Percentiles rank a stretch among this genome's conserved stretches.
phyloP scores from a whole-genome alignment of 495 filamentous ascomycete species.

The Annulohypoxylon nitens region DNA sequence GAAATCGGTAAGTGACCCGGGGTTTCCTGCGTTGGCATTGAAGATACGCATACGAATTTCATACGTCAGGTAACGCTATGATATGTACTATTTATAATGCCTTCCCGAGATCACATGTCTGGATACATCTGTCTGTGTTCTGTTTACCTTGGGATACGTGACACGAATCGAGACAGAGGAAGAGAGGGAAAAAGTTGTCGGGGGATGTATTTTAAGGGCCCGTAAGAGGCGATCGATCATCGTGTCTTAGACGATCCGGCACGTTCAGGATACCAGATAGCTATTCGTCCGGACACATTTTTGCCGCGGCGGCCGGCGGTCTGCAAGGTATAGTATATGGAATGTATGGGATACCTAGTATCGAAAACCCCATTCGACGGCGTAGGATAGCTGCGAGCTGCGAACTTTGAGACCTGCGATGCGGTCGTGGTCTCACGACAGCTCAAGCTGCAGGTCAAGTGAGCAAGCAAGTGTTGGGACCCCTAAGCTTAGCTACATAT shows the following conservation, averaged over 20 bases:
- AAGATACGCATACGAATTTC: not conserved
- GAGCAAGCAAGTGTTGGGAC: slow-evolving; percentile 1
- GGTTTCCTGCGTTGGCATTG: slow-evolving; percentile 1
- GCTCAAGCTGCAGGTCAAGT: slow-evolving; percentile 26
- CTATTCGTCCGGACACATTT: slow-evolving; percentile 25
- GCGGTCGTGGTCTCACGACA: slow-evolving; percentile 37
- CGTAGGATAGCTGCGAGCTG: not conserved
- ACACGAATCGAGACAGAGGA: not conserved
- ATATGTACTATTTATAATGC: slow-evolving; percentile 18
- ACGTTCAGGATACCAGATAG: slow-evolving; percentile 19
- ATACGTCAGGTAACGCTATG: slow-evolving; percentile 9
- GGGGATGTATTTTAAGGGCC: not conserved
- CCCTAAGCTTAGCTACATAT: slow-evolving; percentile 5
- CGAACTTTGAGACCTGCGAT: slow-evolving; percentile 4
- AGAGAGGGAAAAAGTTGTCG: not conserved
- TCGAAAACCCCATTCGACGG: slow-evolving; percentile 10
- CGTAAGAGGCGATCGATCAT: slow-evolving; percentile 7
- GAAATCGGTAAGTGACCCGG: slow-evolving; percentile 9
- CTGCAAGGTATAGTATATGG: slow-evolving; percentile 10
- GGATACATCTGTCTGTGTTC: not conserved
- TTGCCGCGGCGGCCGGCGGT: slow-evolving; percentile 20
- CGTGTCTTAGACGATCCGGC: slow-evolving; percentile 15
- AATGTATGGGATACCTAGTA: too few relatives aligned
- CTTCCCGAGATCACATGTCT: slow-evolving; percentile 1
- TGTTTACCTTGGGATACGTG: not conserved